Conservation (phyloP, 169 alveolate genomes). For the Plasmodium sp. region DNA sequence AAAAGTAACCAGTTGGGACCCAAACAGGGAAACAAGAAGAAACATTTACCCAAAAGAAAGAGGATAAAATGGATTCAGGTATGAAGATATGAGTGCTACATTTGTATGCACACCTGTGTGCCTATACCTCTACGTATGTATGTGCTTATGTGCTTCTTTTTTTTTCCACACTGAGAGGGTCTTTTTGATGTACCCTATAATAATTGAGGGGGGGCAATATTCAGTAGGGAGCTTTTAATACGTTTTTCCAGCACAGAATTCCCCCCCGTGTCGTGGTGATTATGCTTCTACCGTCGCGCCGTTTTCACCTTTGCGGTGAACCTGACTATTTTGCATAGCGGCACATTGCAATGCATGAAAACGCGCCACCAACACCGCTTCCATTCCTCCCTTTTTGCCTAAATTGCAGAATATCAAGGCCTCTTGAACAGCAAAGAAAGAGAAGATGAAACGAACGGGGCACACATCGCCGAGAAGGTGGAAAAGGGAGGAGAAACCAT, state of each 20-base stretch:
- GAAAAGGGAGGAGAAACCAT: constrained; percentile 92
- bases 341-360: not conserved
- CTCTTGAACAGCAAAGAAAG: constrained; percentile 53
- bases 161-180: not conserved
- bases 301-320: not conserved
- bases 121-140: not conserved
- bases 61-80: constrained; percentile 70
- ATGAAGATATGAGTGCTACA: not conserved
- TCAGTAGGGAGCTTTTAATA: not conserved
- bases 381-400: not conserved
- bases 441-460: constrained; percentile 64
- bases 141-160: not conserved
- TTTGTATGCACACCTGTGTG: not conserved
- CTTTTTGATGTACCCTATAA: not conserved
- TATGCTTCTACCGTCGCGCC: not conserved
- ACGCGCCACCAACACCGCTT: not conserved
- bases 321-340: not conserved
- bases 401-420: constrained; percentile 49
- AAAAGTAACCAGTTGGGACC: not conserved
- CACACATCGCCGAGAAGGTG: constrained; percentile 76
- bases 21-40: not conserved
- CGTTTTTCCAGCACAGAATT: not conserved
- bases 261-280: not conserved
- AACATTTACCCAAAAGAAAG: not conserved
- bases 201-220: not conserved